These are phyloP conservation scores for Neophaeococcomyces mojaviensis DNA, from an alignment of 2,329 filamentous ascomycete species.

Conservation along the genomic window DNA sequence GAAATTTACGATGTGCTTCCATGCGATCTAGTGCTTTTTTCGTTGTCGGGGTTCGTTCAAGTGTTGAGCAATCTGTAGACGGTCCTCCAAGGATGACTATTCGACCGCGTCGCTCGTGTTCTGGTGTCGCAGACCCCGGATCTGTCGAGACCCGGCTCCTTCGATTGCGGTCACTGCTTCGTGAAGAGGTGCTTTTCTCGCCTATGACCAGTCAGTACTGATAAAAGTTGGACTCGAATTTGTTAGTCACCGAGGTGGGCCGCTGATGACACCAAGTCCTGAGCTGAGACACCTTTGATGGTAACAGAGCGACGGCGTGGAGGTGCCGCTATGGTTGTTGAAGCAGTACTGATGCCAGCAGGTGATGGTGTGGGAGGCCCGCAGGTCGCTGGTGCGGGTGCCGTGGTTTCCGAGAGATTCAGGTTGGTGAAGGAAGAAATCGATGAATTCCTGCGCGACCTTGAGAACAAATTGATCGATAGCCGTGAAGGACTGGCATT, in stretches of 20 bases:
- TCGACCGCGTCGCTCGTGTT: slow-evolving; percentile 9
- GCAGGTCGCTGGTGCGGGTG: no score
- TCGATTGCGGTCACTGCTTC: neutral
- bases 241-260: neutral
- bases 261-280: neutral
- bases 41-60: slow-evolving; percentile 12
- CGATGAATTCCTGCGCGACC: slow-evolving; percentile 5
- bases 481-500: slow-evolving; percentile 3
- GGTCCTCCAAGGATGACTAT: slow-evolving; percentile 15
- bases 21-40: slow-evolving; percentile 17
- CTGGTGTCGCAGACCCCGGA: slow-evolving; percentile 1
- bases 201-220: neutral
- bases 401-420: neutral
- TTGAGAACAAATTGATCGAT: slow-evolving; percentile 1
- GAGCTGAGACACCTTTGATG: neutral
- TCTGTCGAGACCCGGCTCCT: slow-evolving; percentile 5
- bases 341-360: neutral
- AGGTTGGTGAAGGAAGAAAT: slow-evolving; percentile 1
- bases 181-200: neutral
- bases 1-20: slow-evolving; percentile 20
- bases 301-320: slow-evolving; percentile 9
- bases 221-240: neutral
- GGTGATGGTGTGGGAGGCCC: no score
- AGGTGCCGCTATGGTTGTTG: neutral
- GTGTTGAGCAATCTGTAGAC: slow-evolving; percentile 2